Evolutionary conservation across 2,329 filamentous ascomycete genomes (phyloP).

Genomic region (Plenodomus lindquistii): DNA sequence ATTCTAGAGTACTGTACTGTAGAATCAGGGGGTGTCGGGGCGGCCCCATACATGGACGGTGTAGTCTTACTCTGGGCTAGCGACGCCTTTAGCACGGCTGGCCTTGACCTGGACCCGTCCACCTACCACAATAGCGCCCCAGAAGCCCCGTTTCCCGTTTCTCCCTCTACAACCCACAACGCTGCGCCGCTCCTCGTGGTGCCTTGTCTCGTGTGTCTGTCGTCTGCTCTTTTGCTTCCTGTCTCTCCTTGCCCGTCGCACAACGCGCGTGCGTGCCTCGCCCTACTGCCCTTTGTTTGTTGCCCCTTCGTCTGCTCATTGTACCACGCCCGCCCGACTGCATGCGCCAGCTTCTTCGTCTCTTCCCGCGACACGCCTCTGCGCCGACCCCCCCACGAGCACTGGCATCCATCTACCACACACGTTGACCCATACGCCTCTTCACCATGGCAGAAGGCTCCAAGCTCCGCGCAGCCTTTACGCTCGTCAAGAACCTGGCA

Average conservation of each 20-base stretch:
- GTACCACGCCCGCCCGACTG: too few relatives aligned
- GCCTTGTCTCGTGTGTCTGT: constrained; percentile 4
- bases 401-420: neutral
- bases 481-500: constrained; percentile 49
- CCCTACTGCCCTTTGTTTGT: neutral
- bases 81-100: too few relatives aligned
- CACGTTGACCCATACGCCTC: too few relatives aligned
- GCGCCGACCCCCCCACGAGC: too few relatives aligned
- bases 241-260: constrained; percentile 11
- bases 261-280: neutral
- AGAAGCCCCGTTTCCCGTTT: neutral
- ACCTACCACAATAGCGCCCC: too few relatives aligned
- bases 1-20: too few relatives aligned
- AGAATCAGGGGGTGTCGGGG: too few relatives aligned
- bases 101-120: too few relatives aligned
- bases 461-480: constrained; percentile 36
- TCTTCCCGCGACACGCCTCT: neutral
- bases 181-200: constrained; percentile 9
- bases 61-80: too few relatives aligned
- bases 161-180: neutral
- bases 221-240: constrained; percentile 13
- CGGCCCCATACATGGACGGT: too few relatives aligned
- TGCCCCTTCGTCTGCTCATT: neutral
- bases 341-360: neutral
- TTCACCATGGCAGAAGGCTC: constrained; percentile 41